A percentile compares a stretch with the other conserved stretches of the same genome.
phyloP scores from a whole-genome alignment of 2,329 filamentous ascomycete species.

The Aaosphaeria arxii region DNA sequence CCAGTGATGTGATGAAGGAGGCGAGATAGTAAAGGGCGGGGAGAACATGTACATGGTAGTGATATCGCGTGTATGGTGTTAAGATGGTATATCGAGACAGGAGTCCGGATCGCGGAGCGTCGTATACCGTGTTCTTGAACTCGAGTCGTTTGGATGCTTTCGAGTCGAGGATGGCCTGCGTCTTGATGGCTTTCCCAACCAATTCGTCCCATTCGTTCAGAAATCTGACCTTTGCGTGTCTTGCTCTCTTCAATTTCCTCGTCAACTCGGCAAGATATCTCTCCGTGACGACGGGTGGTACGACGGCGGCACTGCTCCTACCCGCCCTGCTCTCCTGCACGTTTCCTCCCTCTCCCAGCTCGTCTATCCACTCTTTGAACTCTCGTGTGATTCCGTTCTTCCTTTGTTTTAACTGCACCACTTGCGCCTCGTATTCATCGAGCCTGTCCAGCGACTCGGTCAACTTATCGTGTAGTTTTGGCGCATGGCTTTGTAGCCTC shows the following conservation, averaged over 20 bases:
- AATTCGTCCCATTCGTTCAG: constrained; percentile 81
- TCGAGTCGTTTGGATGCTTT: constrained; percentile 76
- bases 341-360: constrained; percentile 74
- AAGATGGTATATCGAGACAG: constrained; percentile 52
- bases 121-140: constrained; percentile 57
- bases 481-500: constrained; percentile 74
- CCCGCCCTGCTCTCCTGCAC: constrained; percentile 58
- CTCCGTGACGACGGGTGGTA: constrained; percentile 85
- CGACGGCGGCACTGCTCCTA: constrained; percentile 32
- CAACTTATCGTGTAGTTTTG: constrained; percentile 80
- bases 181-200: constrained; percentile 68
- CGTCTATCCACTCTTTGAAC: constrained; percentile 94
- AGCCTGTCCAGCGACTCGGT: constrained; percentile 78
- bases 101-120: constrained; percentile 51
- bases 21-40: constrained; percentile 65
- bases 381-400: constrained; percentile 74
- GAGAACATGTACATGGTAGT: constrained; percentile 70
- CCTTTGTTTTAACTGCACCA: constrained; percentile 72
- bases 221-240: constrained; percentile 80
- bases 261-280: constrained; percentile 90
- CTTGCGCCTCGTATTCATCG: constrained; percentile 77
- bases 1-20: constrained; percentile 67
- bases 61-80: constrained; percentile 77
- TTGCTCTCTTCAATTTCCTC: constrained; percentile 73
- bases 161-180: constrained; percentile 82